Base-by-base conservation (phyloP, 1,139 yeast genomes). In the Taphrina populina region DNA sequence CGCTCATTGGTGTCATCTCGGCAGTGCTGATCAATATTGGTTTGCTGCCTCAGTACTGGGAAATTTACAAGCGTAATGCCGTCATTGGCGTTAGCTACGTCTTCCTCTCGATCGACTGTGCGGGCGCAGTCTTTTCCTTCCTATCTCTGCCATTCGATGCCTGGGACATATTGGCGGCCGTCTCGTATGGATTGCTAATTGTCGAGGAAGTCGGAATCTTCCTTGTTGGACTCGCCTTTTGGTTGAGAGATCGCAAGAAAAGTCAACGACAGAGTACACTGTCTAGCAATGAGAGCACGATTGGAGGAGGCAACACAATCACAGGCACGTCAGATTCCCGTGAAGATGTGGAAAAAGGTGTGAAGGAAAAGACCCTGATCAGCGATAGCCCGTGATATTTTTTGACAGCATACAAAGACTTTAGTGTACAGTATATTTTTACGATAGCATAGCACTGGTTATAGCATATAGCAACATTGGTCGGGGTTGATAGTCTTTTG, bases 61-160 rank as follows among this genome's bases (percentile, higher is more conserved):
- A 90, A 67, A 72, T 90, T 33, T 79, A 80, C 33, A 76, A 95
- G 60, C 70, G 78, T 47, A 96, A 96, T 2, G 73, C 87, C 46
- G 96, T 90, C 3, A 80, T 88, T 3, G 97, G 97, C 0, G 83
- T 90, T 64, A 88, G 88, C 66, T 88, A 90, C 66, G 64, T 83
- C n/a, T 90, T 90, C 63, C 72, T 90, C 58, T 64, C 73, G n/a
- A 75, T 88, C 66, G 97, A 90, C 67, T 77, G 86, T 6, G 63
- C 76, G 52, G 97, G 97, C 8, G 96, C 97, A 0, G 90, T 13
- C 73, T 86, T 66, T 71, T 83, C 60, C 79, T 88, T 67, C 75
- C 84, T 40, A 70, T 80, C n/a, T 76, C 79, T 49, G 83, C 56
- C 55, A 1, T 46, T 55, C 15, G 47, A 29, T 4, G 69, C 70